phyloP scores from a whole-genome alignment of 495 filamentous ascomycete genomes.

The Penicillium tannophilum region DNA sequence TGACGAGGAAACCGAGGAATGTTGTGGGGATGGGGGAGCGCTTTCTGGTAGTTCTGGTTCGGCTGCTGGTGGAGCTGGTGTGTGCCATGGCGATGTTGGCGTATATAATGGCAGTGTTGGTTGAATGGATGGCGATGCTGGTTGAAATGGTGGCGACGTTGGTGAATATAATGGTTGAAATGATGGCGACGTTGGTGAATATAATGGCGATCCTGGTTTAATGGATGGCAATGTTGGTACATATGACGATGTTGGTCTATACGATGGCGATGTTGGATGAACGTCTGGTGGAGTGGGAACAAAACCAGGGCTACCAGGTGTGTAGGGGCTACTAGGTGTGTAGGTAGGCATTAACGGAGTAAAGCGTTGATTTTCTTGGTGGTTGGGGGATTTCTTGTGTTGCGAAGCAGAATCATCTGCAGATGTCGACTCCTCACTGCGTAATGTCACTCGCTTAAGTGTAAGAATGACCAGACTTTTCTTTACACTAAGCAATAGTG shows the following conservation, averaged over 20 bases:
- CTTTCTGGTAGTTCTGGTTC: not conserved
- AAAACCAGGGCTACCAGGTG: not conserved
- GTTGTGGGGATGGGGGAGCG: not conserved
- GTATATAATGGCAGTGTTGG: not conserved
- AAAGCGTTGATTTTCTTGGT: conserved; percentile 7
- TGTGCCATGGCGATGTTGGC: not conserved
- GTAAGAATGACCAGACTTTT: no score
- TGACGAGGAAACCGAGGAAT: not conserved
- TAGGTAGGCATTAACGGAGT: no score
- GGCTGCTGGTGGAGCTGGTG: not conserved
- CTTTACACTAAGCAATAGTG: no score
- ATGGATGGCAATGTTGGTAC: not conserved
- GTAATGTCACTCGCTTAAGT: conserved; percentile 13
- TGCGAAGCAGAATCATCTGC: not conserved
- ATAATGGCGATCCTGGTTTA: not conserved
- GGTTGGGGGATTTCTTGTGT: not conserved
- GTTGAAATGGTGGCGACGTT: not conserved
- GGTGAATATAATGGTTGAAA: not conserved
- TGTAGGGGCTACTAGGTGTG: not conserved
- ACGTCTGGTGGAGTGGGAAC: not conserved
- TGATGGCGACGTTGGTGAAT: not conserved
- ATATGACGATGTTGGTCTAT: not conserved
- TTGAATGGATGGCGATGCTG: not conserved
- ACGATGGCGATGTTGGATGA: not conserved
- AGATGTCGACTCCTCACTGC: not conserved